Evolutionary conservation across 805 yeast species (phyloP).

Genomic region (Kazachstania viticola): DNA sequence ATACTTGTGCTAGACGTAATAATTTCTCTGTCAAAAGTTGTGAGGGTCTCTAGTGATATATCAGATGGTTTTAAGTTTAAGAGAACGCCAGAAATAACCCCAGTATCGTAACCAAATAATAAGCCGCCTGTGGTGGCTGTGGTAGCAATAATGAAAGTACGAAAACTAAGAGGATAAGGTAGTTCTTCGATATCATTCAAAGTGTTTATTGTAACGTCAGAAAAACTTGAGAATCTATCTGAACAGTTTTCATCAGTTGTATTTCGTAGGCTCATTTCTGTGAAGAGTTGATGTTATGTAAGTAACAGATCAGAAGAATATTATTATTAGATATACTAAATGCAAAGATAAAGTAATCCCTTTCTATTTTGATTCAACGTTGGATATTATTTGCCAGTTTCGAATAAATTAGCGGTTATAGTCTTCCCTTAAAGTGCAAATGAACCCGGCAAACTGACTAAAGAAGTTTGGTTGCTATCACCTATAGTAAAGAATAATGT

Average conservation of each 20-base stretch:
- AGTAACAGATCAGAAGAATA: too few relatives aligned
- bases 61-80: slow-evolving; percentile 33
- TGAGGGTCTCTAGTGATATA: slow-evolving; percentile 26
- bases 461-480: too few relatives aligned
- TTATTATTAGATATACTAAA: too few relatives aligned
- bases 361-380: too few relatives aligned
- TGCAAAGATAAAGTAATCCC: too few relatives aligned
- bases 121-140: slow-evolving; percentile 46
- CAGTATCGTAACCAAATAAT: slow-evolving; percentile 56
- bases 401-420: too few relatives aligned
- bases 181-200: slow-evolving; percentile 22
- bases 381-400: too few relatives aligned
- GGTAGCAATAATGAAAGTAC: slow-evolving; percentile 10
- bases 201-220: slow-evolving; percentile 20
- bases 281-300: too few relatives aligned
- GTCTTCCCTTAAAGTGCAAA: too few relatives aligned
- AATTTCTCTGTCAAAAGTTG: slow-evolving; percentile 28
- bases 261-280: too few relatives aligned
- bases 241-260: slow-evolving; percentile 15
- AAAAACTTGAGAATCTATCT: slow-evolving; percentile 20
- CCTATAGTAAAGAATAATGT: too few relatives aligned
- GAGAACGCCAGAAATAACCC: slow-evolving; percentile 50
- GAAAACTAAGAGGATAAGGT: slow-evolving; percentile 15
- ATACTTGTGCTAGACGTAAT: slow-evolving; percentile 38
- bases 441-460: too few relatives aligned